Conservation (phyloP, 78 protist species). For the Planoprotostelium fungivorum region DNA sequence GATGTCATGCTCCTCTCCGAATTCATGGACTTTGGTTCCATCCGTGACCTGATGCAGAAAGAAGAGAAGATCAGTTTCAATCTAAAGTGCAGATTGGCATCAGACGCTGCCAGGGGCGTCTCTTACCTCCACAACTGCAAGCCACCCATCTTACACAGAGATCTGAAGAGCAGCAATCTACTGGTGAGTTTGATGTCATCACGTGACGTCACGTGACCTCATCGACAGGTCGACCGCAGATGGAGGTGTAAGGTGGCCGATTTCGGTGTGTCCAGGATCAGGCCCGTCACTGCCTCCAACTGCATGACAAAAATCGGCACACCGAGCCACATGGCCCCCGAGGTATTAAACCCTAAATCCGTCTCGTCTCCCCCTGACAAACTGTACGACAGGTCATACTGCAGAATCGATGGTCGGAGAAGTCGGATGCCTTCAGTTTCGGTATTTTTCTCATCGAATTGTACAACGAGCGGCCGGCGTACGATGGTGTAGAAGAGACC, state of each 20-base stretch:
- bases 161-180: conserved; percentile 56
- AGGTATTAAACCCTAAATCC: too few species aligned
- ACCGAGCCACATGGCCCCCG: conserved; percentile 55
- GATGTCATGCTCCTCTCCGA: not conserved
- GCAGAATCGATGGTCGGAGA: not conserved
- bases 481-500: not conserved
- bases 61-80: not conserved
- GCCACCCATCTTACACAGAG: conserved; percentile 62
- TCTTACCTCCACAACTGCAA: conserved; percentile 45
- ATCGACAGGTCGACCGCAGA: conserved; percentile 1
- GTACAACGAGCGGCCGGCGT: not conserved
- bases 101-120: conserved; percentile 8
- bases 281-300: not conserved
- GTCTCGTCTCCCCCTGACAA: not conserved
- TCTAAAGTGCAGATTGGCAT: not conserved
- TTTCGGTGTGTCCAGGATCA: conserved; percentile 38
- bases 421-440: not conserved
- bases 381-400: not conserved
- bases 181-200: not conserved
- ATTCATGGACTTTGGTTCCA: not conserved
- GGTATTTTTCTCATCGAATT: not conserved
- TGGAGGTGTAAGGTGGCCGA: conserved; percentile 47
- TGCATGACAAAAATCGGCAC: conserved; percentile 46
- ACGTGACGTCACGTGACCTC: not conserved
- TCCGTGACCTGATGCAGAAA: not conserved